phyloP scores from a whole-genome alignment of 2,329 filamentous ascomycete genomes.

The Alternaria ethzedia region DNA sequence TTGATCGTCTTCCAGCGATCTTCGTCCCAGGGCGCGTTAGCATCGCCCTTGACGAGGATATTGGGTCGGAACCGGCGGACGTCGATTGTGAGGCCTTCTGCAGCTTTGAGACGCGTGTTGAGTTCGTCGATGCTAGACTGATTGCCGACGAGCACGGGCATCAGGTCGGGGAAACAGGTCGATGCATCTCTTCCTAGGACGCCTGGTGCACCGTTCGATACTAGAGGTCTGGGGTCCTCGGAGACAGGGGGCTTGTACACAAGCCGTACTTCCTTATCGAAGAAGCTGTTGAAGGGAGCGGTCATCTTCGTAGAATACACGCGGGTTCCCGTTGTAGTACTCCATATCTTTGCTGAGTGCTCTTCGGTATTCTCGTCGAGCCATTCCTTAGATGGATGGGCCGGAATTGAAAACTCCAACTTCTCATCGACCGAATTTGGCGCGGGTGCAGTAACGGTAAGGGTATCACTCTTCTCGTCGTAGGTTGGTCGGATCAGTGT shows the following conservation, averaged over 20 bases:
- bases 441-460: conserved; percentile 58
- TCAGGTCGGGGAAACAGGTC: conserved; percentile 66
- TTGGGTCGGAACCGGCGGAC: conserved; percentile 65
- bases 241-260: conserved; percentile 65
- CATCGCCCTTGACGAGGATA: conserved; percentile 62
- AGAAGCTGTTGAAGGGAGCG: conserved; percentile 61
- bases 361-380: conserved; percentile 60
- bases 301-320: conserved; percentile 61
- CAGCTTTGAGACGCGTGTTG: conserved; percentile 58
- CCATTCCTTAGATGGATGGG: conserved; percentile 62
- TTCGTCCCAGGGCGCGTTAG: conserved; percentile 63
- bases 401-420: conserved; percentile 58
- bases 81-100: conserved; percentile 62
- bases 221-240: conserved; percentile 57
- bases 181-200: conserved; percentile 61
- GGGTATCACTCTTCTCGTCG: conserved; percentile 51
- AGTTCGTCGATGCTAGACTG: conserved; percentile 64
- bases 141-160: conserved; percentile 63
- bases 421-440: conserved; percentile 43
- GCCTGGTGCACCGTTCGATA: conserved; percentile 62
- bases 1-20: conserved; percentile 68
- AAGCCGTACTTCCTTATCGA: conserved; percentile 62
- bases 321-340: conserved; percentile 63
- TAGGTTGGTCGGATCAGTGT: conserved; percentile 66
- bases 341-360: conserved; percentile 64